phyloP scores from a whole-genome alignment of 495 filamentous ascomycete genomes.

The Haplographium delicatum region DNA sequence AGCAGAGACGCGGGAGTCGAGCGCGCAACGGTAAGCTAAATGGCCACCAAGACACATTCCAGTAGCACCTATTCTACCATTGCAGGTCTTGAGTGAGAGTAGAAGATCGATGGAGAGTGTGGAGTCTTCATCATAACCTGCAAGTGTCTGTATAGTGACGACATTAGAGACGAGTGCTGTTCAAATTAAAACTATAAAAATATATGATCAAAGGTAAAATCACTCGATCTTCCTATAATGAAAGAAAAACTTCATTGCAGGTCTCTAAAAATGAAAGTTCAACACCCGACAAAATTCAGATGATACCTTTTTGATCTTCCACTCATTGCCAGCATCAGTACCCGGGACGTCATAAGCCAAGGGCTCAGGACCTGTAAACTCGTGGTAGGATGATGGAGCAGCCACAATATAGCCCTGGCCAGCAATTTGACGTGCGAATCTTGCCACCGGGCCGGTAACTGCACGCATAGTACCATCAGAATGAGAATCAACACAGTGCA shows the following conservation, averaged over 20 bases:
- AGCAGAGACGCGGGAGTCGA: constrained; percentile 71
- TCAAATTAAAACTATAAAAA: too few relatives aligned
- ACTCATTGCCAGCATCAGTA: constrained; percentile 82
- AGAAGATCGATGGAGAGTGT: constrained; percentile 68
- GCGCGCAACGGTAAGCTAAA: constrained; percentile 74
- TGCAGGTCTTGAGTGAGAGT: constrained; percentile 71
- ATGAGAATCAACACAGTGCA: too few relatives aligned
- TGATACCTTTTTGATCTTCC: constrained; percentile 70
- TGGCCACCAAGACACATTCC: constrained; percentile 97
- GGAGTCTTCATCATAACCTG: constrained; percentile 87
- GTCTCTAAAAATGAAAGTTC: too few relatives aligned
- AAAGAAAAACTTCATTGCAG: too few relatives aligned
- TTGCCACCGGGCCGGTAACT: constrained; percentile 90
- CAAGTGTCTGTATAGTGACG: constrained; percentile 65
- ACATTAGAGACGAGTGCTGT: too few relatives aligned
- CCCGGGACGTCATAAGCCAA: constrained; percentile 83
- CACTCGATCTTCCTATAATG: too few relatives aligned
- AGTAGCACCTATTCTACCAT: constrained; percentile 76
- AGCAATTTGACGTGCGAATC: constrained; percentile 89
- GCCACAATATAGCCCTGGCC: constrained; percentile 92
- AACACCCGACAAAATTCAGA: too few relatives aligned
- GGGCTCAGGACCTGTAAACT: constrained; percentile 82
- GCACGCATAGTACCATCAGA: too few relatives aligned
- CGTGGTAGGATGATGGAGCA: constrained; percentile 87
- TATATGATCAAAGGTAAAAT: too few relatives aligned